A percentile compares a stretch with the other conserved stretches of the same genome.
These are phyloP conservation scores for Diplocarpon mali DNA, from an alignment of 2,329 filamentous ascomycete genomes.

Conservation along the genomic window DNA sequence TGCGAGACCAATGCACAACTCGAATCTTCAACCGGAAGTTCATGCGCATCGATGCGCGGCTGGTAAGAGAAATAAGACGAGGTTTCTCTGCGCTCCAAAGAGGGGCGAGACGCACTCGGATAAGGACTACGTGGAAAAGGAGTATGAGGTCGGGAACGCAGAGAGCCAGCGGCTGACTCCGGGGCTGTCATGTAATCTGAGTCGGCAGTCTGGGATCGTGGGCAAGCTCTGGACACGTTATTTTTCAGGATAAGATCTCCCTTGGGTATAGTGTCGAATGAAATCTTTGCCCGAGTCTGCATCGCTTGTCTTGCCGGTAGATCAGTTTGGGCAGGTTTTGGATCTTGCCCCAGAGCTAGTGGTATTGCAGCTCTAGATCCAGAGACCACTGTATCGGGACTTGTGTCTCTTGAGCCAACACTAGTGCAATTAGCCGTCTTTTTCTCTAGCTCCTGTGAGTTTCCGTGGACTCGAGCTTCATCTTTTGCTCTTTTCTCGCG, in stretches of 20 bases:
- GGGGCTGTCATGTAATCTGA: constrained; percentile 2
- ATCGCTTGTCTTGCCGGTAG: not conserved
- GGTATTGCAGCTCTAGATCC: not conserved
- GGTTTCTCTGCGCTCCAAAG: not conserved
- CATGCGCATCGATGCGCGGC: not conserved
- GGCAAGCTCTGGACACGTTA: not conserved
- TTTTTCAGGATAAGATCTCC: not conserved
- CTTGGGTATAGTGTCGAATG: not conserved
- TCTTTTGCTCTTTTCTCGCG: constrained; percentile 5
- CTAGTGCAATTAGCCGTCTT: not conserved
- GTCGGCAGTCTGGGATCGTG: constrained; percentile 6
- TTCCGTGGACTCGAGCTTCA: not conserved
- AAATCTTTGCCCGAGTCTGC: not conserved
- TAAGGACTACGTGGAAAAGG: constrained; percentile 16
- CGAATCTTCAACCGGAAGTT: not conserved
- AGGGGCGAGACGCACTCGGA: constrained; percentile 5
- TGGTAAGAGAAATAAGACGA: constrained; percentile 5
- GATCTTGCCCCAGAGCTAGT: not conserved
- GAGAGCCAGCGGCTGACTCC: not conserved
- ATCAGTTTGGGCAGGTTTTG: not conserved
- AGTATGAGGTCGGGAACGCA: constrained; percentile 2
- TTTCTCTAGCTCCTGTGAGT: not conserved
- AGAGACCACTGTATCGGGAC: not conserved
- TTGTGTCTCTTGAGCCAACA: not conserved
- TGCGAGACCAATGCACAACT: not conserved